Evolutionary conservation across 176 grass and related monocot species (phyloP).

Genomic region (Themeda triandra): DNA sequence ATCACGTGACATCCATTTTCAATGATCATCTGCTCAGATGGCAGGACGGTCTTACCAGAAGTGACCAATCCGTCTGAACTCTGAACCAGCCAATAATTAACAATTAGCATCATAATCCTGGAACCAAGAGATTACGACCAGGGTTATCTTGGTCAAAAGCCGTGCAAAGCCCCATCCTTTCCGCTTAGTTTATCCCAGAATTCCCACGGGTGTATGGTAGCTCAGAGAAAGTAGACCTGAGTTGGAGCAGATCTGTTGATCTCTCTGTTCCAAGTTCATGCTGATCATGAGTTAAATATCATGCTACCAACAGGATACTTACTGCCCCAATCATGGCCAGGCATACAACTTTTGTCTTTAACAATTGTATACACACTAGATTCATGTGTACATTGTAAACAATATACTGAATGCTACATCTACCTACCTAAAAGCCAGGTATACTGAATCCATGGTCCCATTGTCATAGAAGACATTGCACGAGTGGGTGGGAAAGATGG

Average conservation of each 20-base stretch:
- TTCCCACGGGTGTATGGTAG: slow-evolving; percentile 43
- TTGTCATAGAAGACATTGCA: slow-evolving; percentile 27
- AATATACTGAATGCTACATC: background rate
- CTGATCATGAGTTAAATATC: slow-evolving; percentile 29
- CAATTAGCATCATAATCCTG: slow-evolving; percentile 53
- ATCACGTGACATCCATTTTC: slow-evolving; percentile 36
- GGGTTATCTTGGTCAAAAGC: slow-evolving; percentile 36
- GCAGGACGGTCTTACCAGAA: slow-evolving; percentile 26
- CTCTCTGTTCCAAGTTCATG: slow-evolving; percentile 30
- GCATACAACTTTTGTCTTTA: slow-evolving; percentile 28
- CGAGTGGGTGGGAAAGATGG: slow-evolving; percentile 25
- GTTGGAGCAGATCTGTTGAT: slow-evolving; percentile 34
- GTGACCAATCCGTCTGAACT: slow-evolving; percentile 25
- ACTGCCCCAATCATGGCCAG: slow-evolving; percentile 42
- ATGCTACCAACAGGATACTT: slow-evolving; percentile 33
- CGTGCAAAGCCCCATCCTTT: slow-evolving; percentile 47
- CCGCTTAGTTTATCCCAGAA: slow-evolving; percentile 26
- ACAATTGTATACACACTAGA: slow-evolving; percentile 14
- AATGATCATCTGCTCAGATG: slow-evolving; percentile 31
- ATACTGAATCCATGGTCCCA: slow-evolving; percentile 7
- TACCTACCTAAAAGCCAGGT: background rate
- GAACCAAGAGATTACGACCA: slow-evolving; percentile 50
- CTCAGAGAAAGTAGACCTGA: slow-evolving; percentile 44
- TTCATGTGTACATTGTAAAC: slow-evolving; percentile 7
- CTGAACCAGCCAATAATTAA: slow-evolving; percentile 39